These are phyloP conservation scores for Leucaena leucocephala DNA, from an alignment of 306 rosid genomes.

Conservation along the genomic window DNA sequence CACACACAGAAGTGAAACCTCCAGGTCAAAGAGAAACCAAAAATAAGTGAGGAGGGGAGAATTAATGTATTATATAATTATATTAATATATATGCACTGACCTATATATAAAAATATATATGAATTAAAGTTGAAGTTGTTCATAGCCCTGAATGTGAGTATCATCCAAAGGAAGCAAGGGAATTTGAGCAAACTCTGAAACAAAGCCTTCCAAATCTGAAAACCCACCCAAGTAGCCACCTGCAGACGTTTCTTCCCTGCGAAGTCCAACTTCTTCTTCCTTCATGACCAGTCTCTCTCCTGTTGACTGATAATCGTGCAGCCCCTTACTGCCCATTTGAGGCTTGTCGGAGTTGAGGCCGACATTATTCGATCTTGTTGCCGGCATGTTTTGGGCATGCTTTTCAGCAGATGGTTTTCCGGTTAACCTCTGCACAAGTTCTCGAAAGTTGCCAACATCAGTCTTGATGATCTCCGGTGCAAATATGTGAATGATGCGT, in stretches of 20 bases:
- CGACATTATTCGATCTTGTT: slow-evolving; percentile 16
- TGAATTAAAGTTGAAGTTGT: slow-evolving; percentile 40
- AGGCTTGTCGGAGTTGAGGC: slow-evolving; percentile 25
- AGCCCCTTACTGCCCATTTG: not conserved
- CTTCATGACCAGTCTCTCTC: slow-evolving; percentile 12
- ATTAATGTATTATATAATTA: no score
- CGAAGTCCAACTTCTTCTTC: slow-evolving; percentile 47
- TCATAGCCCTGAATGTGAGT: slow-evolving; percentile 62
- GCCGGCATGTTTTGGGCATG: slow-evolving; percentile 30
- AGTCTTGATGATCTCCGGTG: slow-evolving; percentile 86
- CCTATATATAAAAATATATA: not conserved
- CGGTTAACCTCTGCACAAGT: slow-evolving; percentile 81
- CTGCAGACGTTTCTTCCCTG: slow-evolving; percentile 45
- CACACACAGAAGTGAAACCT: not conserved
- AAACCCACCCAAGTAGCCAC: slow-evolving; percentile 66
- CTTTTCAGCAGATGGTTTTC: slow-evolving; percentile 60
- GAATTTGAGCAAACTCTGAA: slow-evolving; percentile 64
- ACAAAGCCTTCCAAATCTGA: slow-evolving; percentile 79
- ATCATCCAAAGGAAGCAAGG: slow-evolving; percentile 58
- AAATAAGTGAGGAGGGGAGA: no score
- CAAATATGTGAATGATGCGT: slow-evolving; percentile 87
- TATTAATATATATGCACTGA: not conserved
- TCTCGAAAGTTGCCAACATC: slow-evolving; percentile 83
- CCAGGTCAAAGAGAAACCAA: no score
- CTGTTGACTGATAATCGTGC: no score